A percentile compares a stretch with the other conserved stretches of the same genome.
phyloP scores from a whole-genome alignment of 768 basidiomycete genomes.

The Mycena filopes region DNA sequence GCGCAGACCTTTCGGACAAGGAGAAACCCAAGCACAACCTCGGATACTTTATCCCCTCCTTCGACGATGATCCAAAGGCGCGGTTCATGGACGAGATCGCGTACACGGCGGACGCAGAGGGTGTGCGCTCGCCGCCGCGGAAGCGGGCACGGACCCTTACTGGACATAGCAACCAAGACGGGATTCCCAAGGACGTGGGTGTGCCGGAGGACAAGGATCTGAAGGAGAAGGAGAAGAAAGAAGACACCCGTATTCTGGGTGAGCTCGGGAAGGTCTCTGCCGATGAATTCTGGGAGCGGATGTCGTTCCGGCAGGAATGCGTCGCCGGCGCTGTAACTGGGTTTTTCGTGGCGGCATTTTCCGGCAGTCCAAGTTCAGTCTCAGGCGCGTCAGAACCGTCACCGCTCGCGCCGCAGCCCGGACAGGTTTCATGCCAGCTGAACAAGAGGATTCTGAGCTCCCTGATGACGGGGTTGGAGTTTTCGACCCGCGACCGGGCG shows the following conservation, averaged over 20 bases:
- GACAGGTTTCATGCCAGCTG: slow-evolving; percentile 73
- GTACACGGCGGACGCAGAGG: slow-evolving; percentile 69
- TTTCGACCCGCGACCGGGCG: slow-evolving; percentile 72
- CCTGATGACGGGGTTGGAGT: slow-evolving; percentile 81
- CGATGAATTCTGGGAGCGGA: slow-evolving; percentile 97
- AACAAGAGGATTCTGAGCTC: slow-evolving; percentile 76
- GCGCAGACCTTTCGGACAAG: slow-evolving; percentile 34
- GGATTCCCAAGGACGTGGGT: slow-evolving; percentile 35
- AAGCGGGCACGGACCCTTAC: slow-evolving; percentile 59
- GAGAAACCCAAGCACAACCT: slow-evolving; percentile 72
- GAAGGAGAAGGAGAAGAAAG: slow-evolving; percentile 40
- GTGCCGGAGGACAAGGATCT: slow-evolving; percentile 7
- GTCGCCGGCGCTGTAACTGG: slow-evolving; percentile 90
- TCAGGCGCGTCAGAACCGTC: slow-evolving; percentile 29
- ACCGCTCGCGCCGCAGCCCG: slow-evolving; percentile 62
- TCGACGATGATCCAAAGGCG: slow-evolving; percentile 97
- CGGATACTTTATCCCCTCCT: slow-evolving; percentile 84
- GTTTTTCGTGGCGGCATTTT: slow-evolving; percentile 67
- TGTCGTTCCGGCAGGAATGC: slow-evolving; percentile 97
- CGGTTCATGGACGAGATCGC: slow-evolving; percentile 94
- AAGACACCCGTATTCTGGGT: slow-evolving; percentile 54
- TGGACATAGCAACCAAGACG: slow-evolving; percentile 38
- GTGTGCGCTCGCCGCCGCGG: slow-evolving; percentile 66
- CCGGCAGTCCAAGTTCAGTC: not conserved
- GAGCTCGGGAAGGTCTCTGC: slow-evolving; percentile 68